Conservation (phyloP, 164 flowering plant species). For the Brasenia schreberi region DNA sequence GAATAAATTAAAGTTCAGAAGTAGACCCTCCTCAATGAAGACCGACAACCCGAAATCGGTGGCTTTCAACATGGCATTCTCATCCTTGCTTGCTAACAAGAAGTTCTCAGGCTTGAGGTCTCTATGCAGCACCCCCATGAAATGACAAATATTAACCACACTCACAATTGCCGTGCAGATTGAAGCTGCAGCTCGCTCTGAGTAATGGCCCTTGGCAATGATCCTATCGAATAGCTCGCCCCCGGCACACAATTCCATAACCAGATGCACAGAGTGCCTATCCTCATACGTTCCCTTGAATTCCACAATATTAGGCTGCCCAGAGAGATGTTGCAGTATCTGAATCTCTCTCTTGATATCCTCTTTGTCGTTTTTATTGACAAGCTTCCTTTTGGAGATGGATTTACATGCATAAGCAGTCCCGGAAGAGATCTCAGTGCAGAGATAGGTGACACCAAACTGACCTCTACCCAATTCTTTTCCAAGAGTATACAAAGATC, state of each 20-base stretch:
- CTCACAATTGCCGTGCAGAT: conserved; percentile 65
- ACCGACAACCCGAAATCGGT: conserved; percentile 95
- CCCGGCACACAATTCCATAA: conserved; percentile 91
- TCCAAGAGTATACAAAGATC: conserved; percentile 38
- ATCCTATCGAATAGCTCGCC: conserved; percentile 93
- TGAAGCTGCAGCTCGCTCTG: conserved; percentile 74
- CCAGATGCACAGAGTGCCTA: conserved; percentile 59
- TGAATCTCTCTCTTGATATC: conserved; percentile 87
- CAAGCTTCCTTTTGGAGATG: conserved; percentile 70
- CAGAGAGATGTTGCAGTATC: conserved; percentile 90
- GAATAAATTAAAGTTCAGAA: background rate
- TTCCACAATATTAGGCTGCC: conserved; percentile 80
- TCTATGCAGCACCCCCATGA: conserved; percentile 96
- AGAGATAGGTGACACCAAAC: conserved; percentile 86
- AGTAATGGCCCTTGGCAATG: conserved; percentile 80
- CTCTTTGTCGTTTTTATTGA: conserved; percentile 58
- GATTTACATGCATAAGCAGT: conserved; percentile 72
- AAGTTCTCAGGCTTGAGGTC: conserved; percentile 96
- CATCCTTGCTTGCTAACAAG: conserved; percentile 68
- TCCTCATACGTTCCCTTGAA: conserved; percentile 97
- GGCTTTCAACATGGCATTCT: conserved; percentile 61
- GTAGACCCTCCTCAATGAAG: conserved; percentile 78
- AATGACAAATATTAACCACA: conserved; percentile 82
- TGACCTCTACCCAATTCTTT: conserved; percentile 92
- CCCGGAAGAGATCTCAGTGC: conserved; percentile 56